Conservation (phyloP, 352 stramenopile genomes). For the Elongisporangium prolatum region DNA sequence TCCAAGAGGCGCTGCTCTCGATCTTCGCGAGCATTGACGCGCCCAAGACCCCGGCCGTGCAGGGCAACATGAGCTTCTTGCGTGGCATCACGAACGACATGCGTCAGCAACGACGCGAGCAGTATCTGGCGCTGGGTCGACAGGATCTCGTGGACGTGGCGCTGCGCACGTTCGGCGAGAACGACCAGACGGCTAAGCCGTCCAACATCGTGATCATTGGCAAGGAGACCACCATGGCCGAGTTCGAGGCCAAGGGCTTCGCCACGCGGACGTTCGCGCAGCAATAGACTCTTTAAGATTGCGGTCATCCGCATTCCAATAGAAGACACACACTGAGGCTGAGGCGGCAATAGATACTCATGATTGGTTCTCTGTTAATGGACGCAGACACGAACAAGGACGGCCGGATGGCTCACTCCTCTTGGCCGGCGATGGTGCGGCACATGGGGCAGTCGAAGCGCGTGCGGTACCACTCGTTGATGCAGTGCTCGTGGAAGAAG, state of each 20-base stretch:
- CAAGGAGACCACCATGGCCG: slow-evolving; percentile 41
- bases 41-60: slow-evolving; percentile 71
- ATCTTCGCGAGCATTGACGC: slow-evolving; percentile 74
- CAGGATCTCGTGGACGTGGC: slow-evolving; percentile 46
- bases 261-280: slow-evolving; percentile 26
- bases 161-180: slow-evolving; percentile 40
- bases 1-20: slow-evolving; percentile 76
- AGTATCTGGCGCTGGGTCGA: slow-evolving; percentile 52
- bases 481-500: slow-evolving; percentile 87
- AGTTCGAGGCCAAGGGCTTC: slow-evolving; percentile 44
- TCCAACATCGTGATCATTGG: slow-evolving; percentile 56
- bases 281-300: not conserved
- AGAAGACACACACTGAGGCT: not conserved
- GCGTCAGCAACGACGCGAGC: slow-evolving; percentile 60
- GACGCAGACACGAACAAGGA: not conserved
- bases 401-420: slow-evolving; percentile 14
- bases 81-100: slow-evolving; percentile 83
- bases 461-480: slow-evolving; percentile 87
- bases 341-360: not conserved
- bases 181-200: slow-evolving; percentile 9
- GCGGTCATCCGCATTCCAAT: not conserved
- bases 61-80: slow-evolving; percentile 72
- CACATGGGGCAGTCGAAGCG: slow-evolving; percentile 88
- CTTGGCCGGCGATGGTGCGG: slow-evolving; percentile 67
- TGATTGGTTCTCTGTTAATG: not conserved